A percentile compares a stretch with the other conserved stretches of the same genome.
Evolutionary conservation across 108 stramenopile species (phyloP).

Genomic region (Conticribra weissflogii): DNA sequence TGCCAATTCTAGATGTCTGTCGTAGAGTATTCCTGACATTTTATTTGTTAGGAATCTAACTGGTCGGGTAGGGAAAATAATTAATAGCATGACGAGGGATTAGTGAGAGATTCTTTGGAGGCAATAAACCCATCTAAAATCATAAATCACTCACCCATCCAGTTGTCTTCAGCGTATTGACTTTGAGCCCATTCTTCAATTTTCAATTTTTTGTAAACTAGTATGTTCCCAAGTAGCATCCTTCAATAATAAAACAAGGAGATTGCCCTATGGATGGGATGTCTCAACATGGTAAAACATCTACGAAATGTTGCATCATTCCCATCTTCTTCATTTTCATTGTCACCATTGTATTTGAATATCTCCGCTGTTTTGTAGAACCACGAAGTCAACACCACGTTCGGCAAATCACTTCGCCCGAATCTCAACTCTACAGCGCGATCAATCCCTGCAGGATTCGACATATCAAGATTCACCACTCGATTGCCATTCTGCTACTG

Average conservation of each 20-base stretch:
- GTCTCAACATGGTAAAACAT: conserved; percentile 36
- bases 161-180: conserved; percentile 46
- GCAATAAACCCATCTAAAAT: background rate
- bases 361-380: conserved; percentile 38
- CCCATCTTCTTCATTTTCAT: background rate
- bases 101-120: background rate
- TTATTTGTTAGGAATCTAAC: conserved; percentile 45
- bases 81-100: too few species aligned
- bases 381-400: conserved; percentile 46
- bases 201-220: conserved; percentile 31
- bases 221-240: conserved; percentile 52
- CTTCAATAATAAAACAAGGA: conserved; percentile 47
- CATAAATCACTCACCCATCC: conserved; percentile 20
- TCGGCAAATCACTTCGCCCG: conserved; percentile 34
- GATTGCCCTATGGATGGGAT: conserved; percentile 39
- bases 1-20: conserved; percentile 37
- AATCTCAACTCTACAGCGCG: conserved; percentile 48
- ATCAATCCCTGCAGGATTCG: conserved; percentile 37
- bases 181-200: conserved; percentile 44
- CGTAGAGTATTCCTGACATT: conserved; percentile 33
- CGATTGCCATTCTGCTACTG: conserved; percentile 40
- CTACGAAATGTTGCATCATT: conserved; percentile 2
- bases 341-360: conserved; percentile 21
- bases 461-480: conserved; percentile 56
- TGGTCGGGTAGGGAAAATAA: too few species aligned